Percentiles rank a stretch among this genome's conserved stretches.
These are phyloP conservation scores for Kwoniella europaea DNA, from an alignment of 768 basidiomycete species.

Conservation along the genomic window DNA sequence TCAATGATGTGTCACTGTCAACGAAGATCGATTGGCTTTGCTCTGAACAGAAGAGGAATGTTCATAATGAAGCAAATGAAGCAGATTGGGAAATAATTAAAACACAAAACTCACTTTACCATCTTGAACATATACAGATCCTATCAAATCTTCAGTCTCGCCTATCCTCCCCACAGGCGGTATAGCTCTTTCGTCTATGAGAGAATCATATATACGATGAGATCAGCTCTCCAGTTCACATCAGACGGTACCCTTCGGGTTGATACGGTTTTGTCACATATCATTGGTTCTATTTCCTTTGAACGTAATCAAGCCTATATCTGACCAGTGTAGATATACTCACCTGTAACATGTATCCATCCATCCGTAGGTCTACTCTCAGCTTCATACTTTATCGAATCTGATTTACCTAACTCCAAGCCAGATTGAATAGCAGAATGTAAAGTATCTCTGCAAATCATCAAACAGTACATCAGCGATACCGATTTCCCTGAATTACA, in stretches of 20 bases:
- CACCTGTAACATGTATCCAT: slow-evolving; percentile 57
- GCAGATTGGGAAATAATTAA: too few species aligned
- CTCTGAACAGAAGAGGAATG: too few species aligned
- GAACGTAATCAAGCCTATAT: neutral
- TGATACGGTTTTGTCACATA: too few species aligned
- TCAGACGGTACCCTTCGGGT: too few species aligned
- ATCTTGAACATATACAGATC: slow-evolving; percentile 53
- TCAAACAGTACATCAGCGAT: neutral
- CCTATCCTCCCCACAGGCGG: slow-evolving; percentile 56
- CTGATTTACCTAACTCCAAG: slow-evolving; percentile 32
- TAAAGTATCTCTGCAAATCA: slow-evolving; percentile 33
- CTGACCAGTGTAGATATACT: neutral
- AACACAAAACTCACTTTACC: slow-evolving; percentile 43
- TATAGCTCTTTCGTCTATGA: slow-evolving; percentile 49
- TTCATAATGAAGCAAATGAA: too few species aligned
- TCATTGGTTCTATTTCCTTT: neutral
- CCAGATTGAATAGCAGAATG: slow-evolving; percentile 42
- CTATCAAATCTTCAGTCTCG: slow-evolving; percentile 57
- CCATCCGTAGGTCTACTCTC: slow-evolving; percentile 51
- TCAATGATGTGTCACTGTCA: too few species aligned
- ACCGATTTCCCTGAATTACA: neutral
- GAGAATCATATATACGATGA: neutral
- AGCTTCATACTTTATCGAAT: slow-evolving; percentile 51
- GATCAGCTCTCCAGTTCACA: neutral
- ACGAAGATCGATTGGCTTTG: too few species aligned